Evolutionary conservation across 164 flowering plant species (phyloP), one percentile per base, ranked within the genome.

Genomic region (Tetracentron sinense): DNA sequence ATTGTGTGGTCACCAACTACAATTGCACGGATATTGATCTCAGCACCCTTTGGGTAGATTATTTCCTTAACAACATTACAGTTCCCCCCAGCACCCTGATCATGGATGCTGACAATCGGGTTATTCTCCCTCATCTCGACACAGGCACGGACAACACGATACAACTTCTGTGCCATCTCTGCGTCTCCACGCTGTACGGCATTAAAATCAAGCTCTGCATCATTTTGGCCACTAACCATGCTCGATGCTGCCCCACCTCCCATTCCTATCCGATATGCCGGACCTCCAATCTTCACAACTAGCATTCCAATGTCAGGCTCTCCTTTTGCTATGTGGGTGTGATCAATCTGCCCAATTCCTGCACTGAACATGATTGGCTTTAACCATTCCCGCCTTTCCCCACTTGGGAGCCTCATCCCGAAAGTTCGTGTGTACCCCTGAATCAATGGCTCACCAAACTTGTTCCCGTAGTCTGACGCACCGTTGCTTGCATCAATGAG

Each of bases 191-290:
- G 85, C 63, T 93, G 98, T 54, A 93, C 98, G 42, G 94, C 98
- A 76, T 93, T 93, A 62, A 93, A 93, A 69, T 93, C 98, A 52
- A 93, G 85, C 68, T 93, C 97, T 3, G 94, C 96, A 76, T 87
- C 94, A 73, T 90, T 93, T 69, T 90, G 96, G 17, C 97, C 97
- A 75, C 98, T 93, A 53, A 93, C 98, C 98, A 93, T 88, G 69
- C 97, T 93, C 0, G 98, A 93, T 22, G 96, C 98, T 58, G 97
- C 98, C 16, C 96, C 98, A 61, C 98, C 98, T 22, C 96, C 98
- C 97, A 93, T 93, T 63, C 98, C 98, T 56, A 93, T 93, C 19
- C 97, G 88, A 78, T 93, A 93, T 15, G 98, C 98, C 28, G 97
- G 98, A 15, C 98, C 98, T 22, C 98, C 98, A 73, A 90, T 85